Percentiles rank a stretch among this genome's conserved stretches.
These are phyloP conservation scores for Odontarrhena argentea DNA, from an alignment of 345 rosid genomes.

Conservation along the genomic window DNA sequence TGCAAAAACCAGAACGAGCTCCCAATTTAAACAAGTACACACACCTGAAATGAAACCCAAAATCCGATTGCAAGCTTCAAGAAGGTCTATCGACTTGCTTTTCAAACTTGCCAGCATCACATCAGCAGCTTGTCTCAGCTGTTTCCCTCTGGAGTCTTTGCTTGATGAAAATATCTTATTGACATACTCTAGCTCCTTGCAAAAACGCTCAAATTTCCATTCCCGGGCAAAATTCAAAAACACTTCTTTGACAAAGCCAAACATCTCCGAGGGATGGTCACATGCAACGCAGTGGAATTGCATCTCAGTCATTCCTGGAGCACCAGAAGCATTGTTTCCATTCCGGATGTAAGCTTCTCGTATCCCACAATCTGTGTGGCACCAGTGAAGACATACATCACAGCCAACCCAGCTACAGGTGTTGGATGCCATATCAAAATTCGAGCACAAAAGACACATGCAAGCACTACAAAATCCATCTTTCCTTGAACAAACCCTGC, in stretches of 20 bases:
- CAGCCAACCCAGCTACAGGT: conserved; percentile 99
- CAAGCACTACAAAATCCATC: conserved; percentile 92
- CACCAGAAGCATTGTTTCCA: conserved; percentile 59
- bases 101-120: conserved; percentile 64
- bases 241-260: conserved; percentile 98
- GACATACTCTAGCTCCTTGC: conserved; percentile 86
- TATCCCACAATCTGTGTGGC: conserved; percentile 91
- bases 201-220: conserved; percentile 70
- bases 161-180: conserved; percentile 76
- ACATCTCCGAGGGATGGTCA: conserved; percentile 97
- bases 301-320: conserved; percentile 72
- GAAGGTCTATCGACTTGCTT: conserved; percentile 55
- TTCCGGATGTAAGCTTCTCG: conserved; percentile 75
- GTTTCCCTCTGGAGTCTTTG: conserved; percentile 82
- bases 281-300: conserved; percentile 95
- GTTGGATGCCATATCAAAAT: conserved; percentile 89
- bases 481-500: conserved; percentile 81
- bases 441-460: conserved; percentile 95
- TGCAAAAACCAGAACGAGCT: conserved; percentile 5
- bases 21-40: conserved; percentile 16
- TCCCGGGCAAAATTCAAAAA: conserved; percentile 76
- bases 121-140: conserved; percentile 73
- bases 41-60: conserved; percentile 73
- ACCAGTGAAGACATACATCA: conserved; percentile 98
- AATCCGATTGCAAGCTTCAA: conserved; percentile 60